Percentiles rank a stretch among this genome's conserved stretches.
These are phyloP conservation scores for Rhizomucor miehei DNA, from an alignment of 371 early-diverging fungal species.

Conservation along the genomic window DNA sequence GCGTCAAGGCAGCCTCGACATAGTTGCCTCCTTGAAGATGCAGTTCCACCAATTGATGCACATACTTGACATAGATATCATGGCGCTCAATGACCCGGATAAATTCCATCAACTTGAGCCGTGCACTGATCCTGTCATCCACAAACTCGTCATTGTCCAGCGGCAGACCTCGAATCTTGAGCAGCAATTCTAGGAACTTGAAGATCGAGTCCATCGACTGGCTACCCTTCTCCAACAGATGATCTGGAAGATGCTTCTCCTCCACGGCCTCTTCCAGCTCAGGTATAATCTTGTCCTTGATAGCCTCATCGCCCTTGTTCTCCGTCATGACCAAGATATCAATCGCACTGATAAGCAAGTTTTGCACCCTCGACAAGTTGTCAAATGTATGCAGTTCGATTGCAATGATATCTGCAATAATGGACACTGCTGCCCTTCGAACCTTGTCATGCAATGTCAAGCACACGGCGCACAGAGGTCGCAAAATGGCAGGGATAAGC, in stretches of 20 bases:
- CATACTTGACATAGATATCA: constrained; percentile 71
- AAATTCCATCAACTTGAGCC: constrained; percentile 63
- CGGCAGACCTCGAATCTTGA: constrained; percentile 61
- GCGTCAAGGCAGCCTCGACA: constrained; percentile 69
- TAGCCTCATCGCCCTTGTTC: constrained; percentile 49
- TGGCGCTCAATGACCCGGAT: constrained; percentile 62
- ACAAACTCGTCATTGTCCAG: constrained; percentile 56
- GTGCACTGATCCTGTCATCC: constrained; percentile 64
- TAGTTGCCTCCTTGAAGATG: constrained; percentile 60
- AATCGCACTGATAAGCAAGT: constrained; percentile 58
- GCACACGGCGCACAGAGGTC: constrained; percentile 59
- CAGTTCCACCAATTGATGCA: constrained; percentile 61
- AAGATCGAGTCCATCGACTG: constrained; percentile 54
- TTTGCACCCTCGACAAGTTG: constrained; percentile 53
- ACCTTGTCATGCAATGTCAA: constrained; percentile 60
- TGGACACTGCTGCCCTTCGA: constrained; percentile 47
- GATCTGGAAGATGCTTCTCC: constrained; percentile 17
- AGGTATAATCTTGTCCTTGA: constrained; percentile 29
- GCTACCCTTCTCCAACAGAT: constrained; percentile 20
- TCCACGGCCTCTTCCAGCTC: constrained; percentile 27
- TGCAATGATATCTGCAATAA: constrained; percentile 65
- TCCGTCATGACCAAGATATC: constrained; percentile 62
- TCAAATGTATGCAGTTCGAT: constrained; percentile 55
- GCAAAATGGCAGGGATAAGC: constrained; percentile 56
- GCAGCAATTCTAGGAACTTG: constrained; percentile 52